Conservation (phyloP, 1,139 yeast genomes). For the Geotrichum macrosporum region DNA sequence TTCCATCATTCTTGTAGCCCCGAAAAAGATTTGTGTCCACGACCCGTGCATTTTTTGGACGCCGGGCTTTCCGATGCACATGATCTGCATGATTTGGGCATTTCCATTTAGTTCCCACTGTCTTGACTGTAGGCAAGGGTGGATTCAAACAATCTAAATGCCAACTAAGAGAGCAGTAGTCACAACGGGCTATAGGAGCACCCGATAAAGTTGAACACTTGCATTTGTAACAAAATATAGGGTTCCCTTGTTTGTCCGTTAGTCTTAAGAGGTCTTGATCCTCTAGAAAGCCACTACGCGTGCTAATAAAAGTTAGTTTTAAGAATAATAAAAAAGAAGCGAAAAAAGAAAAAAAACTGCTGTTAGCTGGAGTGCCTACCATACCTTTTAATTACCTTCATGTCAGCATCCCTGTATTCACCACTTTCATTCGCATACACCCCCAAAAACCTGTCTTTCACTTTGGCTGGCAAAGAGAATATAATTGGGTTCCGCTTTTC, state of each 20-base stretch:
- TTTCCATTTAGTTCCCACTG: conserved; percentile 81
- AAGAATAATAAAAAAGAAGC: neutral
- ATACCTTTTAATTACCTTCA: conserved; percentile 47
- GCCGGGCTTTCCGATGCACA: conserved; percentile 38
- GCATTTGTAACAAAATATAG: conserved; percentile 72
- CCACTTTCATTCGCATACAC: conserved; percentile 66
- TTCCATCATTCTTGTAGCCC: conserved; percentile 62
- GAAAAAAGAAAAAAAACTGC: neutral
- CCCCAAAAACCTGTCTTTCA: conserved; percentile 71
- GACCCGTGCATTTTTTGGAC: conserved; percentile 52
- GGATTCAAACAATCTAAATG: conserved; percentile 84
- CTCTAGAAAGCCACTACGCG: conserved; percentile 40
- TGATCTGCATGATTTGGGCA: conserved; percentile 81
- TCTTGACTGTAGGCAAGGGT: conserved; percentile 71
- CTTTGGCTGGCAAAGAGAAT: conserved; percentile 61
- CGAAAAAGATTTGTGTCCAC: conserved; percentile 55
- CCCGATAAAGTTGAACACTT: conserved; percentile 59
- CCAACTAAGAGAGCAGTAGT: conserved; percentile 83
- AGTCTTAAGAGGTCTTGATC: conserved; percentile 62
- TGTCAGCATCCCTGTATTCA: conserved; percentile 60
- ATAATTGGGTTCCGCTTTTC: conserved; percentile 65
- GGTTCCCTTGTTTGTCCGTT: conserved; percentile 59
- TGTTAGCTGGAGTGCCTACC: too few relatives aligned
- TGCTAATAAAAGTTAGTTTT: conserved; percentile 5
- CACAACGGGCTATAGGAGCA: conserved; percentile 66